A percentile compares a stretch with the other conserved stretches of the same genome.
Conservation (phyloP, 2,329 filamentous ascomycete species). For the Plenodomus tracheiphilus region DNA sequence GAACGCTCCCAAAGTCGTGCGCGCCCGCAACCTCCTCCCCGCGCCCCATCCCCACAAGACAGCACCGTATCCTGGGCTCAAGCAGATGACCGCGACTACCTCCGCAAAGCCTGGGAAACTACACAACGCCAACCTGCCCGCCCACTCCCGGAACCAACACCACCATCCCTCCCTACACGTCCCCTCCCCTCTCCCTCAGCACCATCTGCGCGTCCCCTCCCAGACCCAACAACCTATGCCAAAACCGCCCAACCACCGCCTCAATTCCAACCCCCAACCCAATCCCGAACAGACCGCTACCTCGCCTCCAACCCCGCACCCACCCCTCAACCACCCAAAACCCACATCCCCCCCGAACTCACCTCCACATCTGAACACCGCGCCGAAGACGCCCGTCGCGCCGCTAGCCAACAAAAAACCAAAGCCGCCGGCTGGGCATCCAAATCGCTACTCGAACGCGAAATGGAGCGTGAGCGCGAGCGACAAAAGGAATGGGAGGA, state of each 20-base stretch:
- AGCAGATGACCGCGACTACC: slow-evolving; percentile 65
- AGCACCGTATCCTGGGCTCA: slow-evolving; percentile 67
- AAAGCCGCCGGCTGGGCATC: slow-evolving; percentile 66
- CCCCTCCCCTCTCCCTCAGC: slow-evolving; percentile 53
- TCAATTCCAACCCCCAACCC: slow-evolving; percentile 41
- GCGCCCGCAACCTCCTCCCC: slow-evolving; percentile 38
- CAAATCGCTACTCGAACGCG: slow-evolving; percentile 74
- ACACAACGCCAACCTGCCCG: slow-evolving; percentile 40
- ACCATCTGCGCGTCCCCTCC: slow-evolving; percentile 36
- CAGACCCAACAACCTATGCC: slow-evolving; percentile 38
- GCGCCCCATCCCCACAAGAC: slow-evolving; percentile 50
- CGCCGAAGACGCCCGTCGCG: slow-evolving; percentile 63
- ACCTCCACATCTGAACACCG: slow-evolving; percentile 64
- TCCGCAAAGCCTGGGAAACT: slow-evolving; percentile 61
- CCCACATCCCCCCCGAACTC: slow-evolving; percentile 55
- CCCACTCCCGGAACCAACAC: slow-evolving; percentile 38
- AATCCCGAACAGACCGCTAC: slow-evolving; percentile 60
- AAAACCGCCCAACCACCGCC: slow-evolving; percentile 50
- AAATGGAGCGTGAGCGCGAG: slow-evolving; percentile 79
- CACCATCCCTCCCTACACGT: slow-evolving; percentile 46
- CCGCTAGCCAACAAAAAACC: slow-evolving; percentile 62
- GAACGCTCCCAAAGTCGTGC: slow-evolving; percentile 42
- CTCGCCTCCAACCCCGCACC: slow-evolving; percentile 61
- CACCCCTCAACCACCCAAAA: slow-evolving; percentile 45
- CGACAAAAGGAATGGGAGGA: slow-evolving; percentile 81